Percentiles rank a stretch among this genome's conserved stretches.
Evolutionary conservation across 805 yeast genomes (phyloP).

Genomic region (Wickerhamiella galacta): DNA sequence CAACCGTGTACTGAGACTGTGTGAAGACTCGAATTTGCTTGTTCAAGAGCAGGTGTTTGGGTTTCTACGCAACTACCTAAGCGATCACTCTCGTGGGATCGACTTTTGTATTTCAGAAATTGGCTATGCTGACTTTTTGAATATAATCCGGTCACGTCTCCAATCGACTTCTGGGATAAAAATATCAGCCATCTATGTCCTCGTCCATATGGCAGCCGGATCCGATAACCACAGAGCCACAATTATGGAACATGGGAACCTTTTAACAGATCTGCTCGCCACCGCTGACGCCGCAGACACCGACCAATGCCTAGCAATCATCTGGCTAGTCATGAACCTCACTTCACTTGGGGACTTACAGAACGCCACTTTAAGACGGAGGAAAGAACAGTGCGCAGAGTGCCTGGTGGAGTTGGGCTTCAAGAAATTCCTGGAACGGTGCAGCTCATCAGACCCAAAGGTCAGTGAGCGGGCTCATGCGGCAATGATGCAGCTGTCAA

Average conservation of each 20-base stretch:
- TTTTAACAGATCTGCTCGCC: background rate
- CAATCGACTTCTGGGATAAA: background rate
- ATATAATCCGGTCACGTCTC: background rate
- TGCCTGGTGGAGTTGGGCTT: background rate
- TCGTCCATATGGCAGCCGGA: conserved; percentile 3
- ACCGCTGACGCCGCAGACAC: background rate
- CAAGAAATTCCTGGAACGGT: background rate
- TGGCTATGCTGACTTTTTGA: conserved; percentile 2
- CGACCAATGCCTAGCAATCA: background rate
- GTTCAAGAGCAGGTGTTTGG: conserved; percentile 1
- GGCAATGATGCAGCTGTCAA: background rate
- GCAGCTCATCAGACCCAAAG: background rate
- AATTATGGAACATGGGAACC: background rate
- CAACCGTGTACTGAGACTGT: background rate
- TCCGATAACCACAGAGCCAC: conserved; percentile 1
- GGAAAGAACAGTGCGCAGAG: no score
- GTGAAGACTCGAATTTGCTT: background rate
- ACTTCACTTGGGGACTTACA: no score
- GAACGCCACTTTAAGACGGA: no score
- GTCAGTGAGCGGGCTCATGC: background rate
- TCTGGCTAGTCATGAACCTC: conserved; percentile 1
- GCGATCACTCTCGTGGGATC: background rate
- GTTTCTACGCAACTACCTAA: conserved; percentile 2
- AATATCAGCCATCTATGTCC: background rate
- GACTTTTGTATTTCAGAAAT: conserved; percentile 3